These are phyloP conservation scores for Claviceps sp. DNA, from an alignment of 2,329 filamentous ascomycete species.

Conservation along the genomic window DNA sequence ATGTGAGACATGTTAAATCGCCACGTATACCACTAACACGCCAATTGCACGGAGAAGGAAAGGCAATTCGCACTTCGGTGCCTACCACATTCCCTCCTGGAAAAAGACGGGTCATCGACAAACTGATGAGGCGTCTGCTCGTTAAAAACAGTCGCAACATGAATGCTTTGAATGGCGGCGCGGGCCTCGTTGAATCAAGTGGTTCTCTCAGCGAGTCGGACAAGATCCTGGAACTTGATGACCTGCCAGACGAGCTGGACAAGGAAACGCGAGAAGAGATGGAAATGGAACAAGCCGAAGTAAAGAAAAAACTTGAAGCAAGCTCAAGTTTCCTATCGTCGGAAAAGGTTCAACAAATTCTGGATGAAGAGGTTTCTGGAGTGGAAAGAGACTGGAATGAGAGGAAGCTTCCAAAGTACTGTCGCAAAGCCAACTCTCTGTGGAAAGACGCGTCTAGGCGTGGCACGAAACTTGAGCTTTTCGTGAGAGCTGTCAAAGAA, in stretches of 20 bases:
- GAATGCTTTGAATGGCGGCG: background rate
- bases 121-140: slow-evolving; percentile 27
- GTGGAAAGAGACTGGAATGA: slow-evolving; percentile 43
- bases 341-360: slow-evolving; percentile 34
- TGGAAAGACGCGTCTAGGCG: slow-evolving; percentile 45
- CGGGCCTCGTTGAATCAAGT: background rate
- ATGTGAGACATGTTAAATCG: slow-evolving; percentile 11
- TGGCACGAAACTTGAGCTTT: slow-evolving; percentile 21
- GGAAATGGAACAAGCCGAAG: slow-evolving; percentile 23
- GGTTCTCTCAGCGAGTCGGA: slow-evolving; percentile 14
- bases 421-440: slow-evolving; percentile 41
- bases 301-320: background rate
- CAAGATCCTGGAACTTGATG: slow-evolving; percentile 30
- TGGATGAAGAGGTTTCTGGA: slow-evolving; percentile 39
- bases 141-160: slow-evolving; percentile 11
- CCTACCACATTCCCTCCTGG: slow-evolving; percentile 24
- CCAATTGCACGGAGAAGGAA: slow-evolving; percentile 9
- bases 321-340: slow-evolving; percentile 17
- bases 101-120: slow-evolving; percentile 29
- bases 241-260: slow-evolving; percentile 26
- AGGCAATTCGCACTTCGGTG: slow-evolving; percentile 15
- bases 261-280: slow-evolving; percentile 48
- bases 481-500: slow-evolving; percentile 28
- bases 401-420: slow-evolving; percentile 40
- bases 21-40: slow-evolving; percentile 11